Base-by-base conservation (phyloP, 1,284 basidiomycete genomes). In the Tetrapyrgos nigripes region DNA sequence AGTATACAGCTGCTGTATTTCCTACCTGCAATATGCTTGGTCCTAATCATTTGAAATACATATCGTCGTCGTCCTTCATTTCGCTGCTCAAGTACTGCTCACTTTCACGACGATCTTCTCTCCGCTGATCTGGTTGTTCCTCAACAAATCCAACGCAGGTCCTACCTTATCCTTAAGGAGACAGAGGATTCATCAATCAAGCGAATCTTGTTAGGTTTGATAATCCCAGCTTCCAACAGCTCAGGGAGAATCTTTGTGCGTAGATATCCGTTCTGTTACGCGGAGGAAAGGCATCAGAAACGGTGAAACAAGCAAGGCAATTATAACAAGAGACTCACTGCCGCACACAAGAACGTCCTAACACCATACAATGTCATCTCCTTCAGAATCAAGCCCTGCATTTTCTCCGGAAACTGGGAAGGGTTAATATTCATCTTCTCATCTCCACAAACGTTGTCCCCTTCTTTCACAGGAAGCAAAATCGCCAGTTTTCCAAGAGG, bases 391-490 rank as follows among this genome's bases (percentile, higher is more conserved):
- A n/a, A n/a, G 19, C 19, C 19, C 14, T 56, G n/a, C n/a, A n/a
- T 47, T 24, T 65, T 58, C 17, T 67, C 62, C 3, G 76, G 74
- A 19, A 80, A 40, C 35, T 71, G 73, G 49, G 67, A 58, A 46
- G 65, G 61, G 65, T 81, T 69, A 9, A 75, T 62, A 28, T 68
- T 68, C 1, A 68, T 71, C 1, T 68, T 71, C 2, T 61, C 56
- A 1, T 66, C 69, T 35, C 68, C 70, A 3, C 70, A 73, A n/a
- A 83, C 65, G 2, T 68, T 69, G 19, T 69, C 70, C 13, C 78
- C 78, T 53, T 75, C 71, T 65, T 84, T 84, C 54, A 82, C 69
- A 1, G 84, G 83, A 27, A 83, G 58, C n/a, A 85, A 69, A 11
- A 83, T 58, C n/a, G 81, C 82, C 2, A 83, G 69, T 17, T 64